Conservation (phyloP, 2,329 filamentous ascomycete species). For the Hymenoscyphus infarciens region DNA sequence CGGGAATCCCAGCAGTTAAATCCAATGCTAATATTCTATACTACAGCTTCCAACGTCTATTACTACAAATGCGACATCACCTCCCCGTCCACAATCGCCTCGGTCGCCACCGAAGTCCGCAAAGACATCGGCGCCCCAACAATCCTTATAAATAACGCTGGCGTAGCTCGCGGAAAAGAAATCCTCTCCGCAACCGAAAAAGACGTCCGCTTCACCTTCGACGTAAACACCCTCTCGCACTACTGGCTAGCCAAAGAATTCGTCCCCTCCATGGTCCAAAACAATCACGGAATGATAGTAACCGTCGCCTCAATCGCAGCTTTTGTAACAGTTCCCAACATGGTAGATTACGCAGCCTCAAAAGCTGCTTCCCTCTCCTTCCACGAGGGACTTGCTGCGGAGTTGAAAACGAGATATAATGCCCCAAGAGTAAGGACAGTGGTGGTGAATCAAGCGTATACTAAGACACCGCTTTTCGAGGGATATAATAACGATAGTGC, state of each 20-base stretch:
- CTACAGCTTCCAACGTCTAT: conserved; percentile 45
- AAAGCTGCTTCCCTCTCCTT: conserved; percentile 66
- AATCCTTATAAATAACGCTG: conserved; percentile 70
- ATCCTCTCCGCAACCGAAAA: conserved; percentile 56
- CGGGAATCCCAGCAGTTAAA: conserved; percentile 45
- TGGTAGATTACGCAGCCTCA: conserved; percentile 64
- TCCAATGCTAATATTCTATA: conserved; percentile 38
- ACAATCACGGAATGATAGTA: conserved; percentile 70
- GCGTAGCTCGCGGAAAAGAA: conserved; percentile 55
- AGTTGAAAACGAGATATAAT: conserved; percentile 56
- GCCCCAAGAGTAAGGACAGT: conserved; percentile 64
- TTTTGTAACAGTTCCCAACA: conserved; percentile 56
- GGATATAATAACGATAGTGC: conserved; percentile 48
- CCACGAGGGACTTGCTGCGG: conserved; percentile 61
- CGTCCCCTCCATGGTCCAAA: conserved; percentile 58
- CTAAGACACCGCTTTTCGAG: conserved; percentile 56
- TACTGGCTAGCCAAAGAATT: conserved; percentile 66
- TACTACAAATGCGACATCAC: conserved; percentile 71
- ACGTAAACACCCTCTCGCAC: conserved; percentile 66
- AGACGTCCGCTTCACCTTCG: conserved; percentile 63
- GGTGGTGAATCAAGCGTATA: conserved; percentile 62
- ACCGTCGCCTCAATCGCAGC: conserved; percentile 64
- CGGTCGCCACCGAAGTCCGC: conserved; percentile 51
- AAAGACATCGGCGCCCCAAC: conserved; percentile 59
- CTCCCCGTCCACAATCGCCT: conserved; percentile 49